Conservation (phyloP, 139 green algal species). For the Chlamydomonas incerta region DNA sequence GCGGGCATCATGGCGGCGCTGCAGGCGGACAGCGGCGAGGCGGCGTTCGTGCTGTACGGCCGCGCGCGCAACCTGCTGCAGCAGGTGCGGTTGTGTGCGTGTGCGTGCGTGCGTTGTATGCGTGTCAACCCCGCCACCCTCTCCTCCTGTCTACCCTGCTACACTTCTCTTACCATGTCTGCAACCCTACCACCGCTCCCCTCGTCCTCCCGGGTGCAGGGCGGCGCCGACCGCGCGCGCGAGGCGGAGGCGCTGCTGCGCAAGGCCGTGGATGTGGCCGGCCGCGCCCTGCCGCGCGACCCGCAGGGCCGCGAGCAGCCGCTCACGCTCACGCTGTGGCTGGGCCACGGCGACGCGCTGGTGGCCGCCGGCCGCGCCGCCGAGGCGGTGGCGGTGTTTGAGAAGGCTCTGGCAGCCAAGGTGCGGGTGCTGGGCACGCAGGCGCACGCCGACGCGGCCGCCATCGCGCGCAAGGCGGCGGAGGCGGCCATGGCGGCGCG, state of each 20-base stretch:
- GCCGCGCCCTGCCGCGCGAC: slow-evolving; percentile 9
- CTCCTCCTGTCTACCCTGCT: too few species aligned
- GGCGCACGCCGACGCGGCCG: slow-evolving; percentile 23
- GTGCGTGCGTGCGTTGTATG: not conserved
- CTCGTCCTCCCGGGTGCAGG: too few species aligned
- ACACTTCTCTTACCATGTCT: too few species aligned
- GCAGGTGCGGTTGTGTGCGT: not conserved
- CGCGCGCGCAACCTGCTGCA: not conserved
- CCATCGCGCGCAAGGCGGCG: slow-evolving; percentile 12
- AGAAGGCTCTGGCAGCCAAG: slow-evolving; percentile 15
- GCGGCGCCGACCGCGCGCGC: not conserved
- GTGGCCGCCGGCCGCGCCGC: not conserved
- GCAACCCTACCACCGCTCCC: too few species aligned
- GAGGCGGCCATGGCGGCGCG: slow-evolving; percentile 25
- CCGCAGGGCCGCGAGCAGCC: slow-evolving; percentile 27
- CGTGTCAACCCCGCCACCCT: too few species aligned
- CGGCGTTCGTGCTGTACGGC: slow-evolving; percentile 16
- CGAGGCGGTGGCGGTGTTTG: slow-evolving; percentile 11
- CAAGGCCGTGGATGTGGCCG: slow-evolving; percentile 29
- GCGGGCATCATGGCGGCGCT: not conserved
- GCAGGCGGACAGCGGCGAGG: not conserved
- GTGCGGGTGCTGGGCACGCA: slow-evolving; percentile 9
- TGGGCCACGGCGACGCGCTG: not conserved
- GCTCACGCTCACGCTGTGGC: not conserved
- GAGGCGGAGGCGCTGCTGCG: slow-evolving; percentile 38